These are phyloP conservation scores for Trichosporon sp. DNA, from an alignment of 1,284 basidiomycete species.

Conservation along the genomic window DNA sequence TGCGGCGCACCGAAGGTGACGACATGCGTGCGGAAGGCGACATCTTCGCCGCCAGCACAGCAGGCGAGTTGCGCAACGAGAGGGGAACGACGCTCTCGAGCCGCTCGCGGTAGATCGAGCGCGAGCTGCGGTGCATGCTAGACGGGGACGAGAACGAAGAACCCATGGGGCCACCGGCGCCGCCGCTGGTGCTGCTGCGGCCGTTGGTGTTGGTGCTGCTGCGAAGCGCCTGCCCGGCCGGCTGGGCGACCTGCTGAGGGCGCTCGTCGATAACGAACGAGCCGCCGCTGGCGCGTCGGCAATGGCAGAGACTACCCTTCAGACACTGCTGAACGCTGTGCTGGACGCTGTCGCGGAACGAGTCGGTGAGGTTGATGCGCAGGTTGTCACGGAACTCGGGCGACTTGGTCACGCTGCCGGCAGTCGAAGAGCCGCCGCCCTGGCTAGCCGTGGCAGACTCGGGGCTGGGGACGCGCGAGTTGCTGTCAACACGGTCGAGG, in stretches of 20 bases:
- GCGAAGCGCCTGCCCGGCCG: neutral
- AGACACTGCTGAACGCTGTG: neutral
- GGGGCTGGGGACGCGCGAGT: neutral
- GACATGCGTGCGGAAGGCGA: too few species aligned
- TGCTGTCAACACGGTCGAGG: neutral
- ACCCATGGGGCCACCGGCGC: neutral
- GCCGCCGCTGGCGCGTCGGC: neutral
- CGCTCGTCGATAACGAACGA: neutral
- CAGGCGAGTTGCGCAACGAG: neutral
- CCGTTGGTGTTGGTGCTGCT: neutral
- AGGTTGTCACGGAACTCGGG: neutral
- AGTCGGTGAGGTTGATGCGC: neutral
- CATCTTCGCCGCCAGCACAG: neutral
- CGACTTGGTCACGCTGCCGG: neutral
- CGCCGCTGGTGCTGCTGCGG: neutral
- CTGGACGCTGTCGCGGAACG: neutral
- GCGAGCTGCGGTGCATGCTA: neutral
- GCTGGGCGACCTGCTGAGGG: neutral
- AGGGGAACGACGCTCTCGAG: neutral
- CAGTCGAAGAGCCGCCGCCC: neutral
- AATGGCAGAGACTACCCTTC: neutral
- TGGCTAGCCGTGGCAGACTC: neutral
- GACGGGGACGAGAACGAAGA: neutral
- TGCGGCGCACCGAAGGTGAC: neutral
- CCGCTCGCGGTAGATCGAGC: neutral